A percentile compares a stretch with the other conserved stretches of the same genome.
Conservation (phyloP, 306 rosid species). For the Sicyos edulis region DNA sequence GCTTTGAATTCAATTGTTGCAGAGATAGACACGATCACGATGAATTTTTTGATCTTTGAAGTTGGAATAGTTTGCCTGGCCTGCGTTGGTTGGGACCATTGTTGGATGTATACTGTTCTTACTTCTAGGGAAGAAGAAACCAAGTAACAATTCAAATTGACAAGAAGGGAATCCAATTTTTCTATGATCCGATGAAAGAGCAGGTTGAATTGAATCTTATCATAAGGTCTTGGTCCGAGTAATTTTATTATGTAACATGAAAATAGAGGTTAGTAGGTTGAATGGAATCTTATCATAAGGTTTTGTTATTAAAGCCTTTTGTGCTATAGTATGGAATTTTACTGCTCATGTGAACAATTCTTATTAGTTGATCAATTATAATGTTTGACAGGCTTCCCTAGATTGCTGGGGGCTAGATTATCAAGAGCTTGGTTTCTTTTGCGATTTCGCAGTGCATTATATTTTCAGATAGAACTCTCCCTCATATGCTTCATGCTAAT, state of each 20-base stretch:
- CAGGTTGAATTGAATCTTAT: neutral
- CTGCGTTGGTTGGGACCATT: conserved; percentile 28
- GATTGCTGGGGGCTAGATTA: conserved; percentile 43
- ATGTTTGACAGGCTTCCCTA: conserved; percentile 69
- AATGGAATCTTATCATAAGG: conserved; percentile 9
- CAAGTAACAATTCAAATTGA: conserved; percentile 8
- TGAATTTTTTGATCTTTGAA: conserved; percentile 1
- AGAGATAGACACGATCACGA: conserved; percentile 42
- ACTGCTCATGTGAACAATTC: conserved; percentile 28
- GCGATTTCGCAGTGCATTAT: conserved; percentile 5
- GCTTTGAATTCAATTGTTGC: conserved; percentile 27
- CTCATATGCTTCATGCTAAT: neutral
- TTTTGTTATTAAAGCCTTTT: conserved; percentile 10
- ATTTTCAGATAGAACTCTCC: conserved; percentile 9
- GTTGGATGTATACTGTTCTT: conserved; percentile 41
- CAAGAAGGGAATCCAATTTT: neutral
- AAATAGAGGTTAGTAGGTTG: conserved; percentile 11
- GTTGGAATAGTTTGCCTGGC: conserved; percentile 20
- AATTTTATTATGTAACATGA: conserved; percentile 14
- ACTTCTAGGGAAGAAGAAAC: conserved; percentile 48
- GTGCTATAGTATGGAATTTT: conserved; percentile 18
- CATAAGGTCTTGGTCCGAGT: conserved; percentile 1
- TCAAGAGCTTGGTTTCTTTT: conserved; percentile 10
- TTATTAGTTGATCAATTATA: conserved; percentile 34
- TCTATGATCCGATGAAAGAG: conserved; percentile 6